These are phyloP conservation scores for Arachnomyces sp. DNA, from an alignment of 2,329 filamentous ascomycete species.

Conservation along the genomic window DNA sequence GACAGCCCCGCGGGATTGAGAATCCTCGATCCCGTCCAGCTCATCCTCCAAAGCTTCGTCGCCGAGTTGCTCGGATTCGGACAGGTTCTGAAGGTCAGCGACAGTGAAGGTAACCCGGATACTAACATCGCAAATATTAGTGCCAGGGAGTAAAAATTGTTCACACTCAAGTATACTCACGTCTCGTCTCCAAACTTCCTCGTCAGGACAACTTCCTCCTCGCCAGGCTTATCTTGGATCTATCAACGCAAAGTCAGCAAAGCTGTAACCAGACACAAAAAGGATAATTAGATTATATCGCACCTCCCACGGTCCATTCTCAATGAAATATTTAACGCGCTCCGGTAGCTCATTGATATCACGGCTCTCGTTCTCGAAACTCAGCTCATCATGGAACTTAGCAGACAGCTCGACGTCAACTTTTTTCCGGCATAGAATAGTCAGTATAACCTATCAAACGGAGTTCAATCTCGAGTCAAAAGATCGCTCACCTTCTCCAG, in stretches of 20 bases:
- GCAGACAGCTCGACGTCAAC: conserved; percentile 72
- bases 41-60: conserved; percentile 50
- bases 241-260: conserved; percentile 15
- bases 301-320: conserved; percentile 77
- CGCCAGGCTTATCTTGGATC: conserved; percentile 68
- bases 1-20: conserved; percentile 46
- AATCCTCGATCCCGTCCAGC: conserved; percentile 47
- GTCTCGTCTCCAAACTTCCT: conserved; percentile 82
- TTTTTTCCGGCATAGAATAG: conserved; percentile 15
- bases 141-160: neutral
- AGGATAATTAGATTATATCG: conserved; percentile 2
- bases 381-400: conserved; percentile 78
- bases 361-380: conserved; percentile 76
- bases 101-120: conserved; percentile 80
- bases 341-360: conserved; percentile 63
- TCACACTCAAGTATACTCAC: conserved; percentile 44
- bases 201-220: conserved; percentile 79
- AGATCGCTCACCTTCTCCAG: conserved; percentile 38
- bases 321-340: conserved; percentile 79
- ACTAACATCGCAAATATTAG: conserved; percentile 30
- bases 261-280: conserved; percentile 2
- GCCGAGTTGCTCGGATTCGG: conserved; percentile 52
- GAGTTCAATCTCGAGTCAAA: neutral
- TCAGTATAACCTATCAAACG: conserved; percentile 9
- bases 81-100: conserved; percentile 66